phyloP scores from a whole-genome alignment of 2,329 filamentous ascomycete species.

The Monilinia fructigena region DNA sequence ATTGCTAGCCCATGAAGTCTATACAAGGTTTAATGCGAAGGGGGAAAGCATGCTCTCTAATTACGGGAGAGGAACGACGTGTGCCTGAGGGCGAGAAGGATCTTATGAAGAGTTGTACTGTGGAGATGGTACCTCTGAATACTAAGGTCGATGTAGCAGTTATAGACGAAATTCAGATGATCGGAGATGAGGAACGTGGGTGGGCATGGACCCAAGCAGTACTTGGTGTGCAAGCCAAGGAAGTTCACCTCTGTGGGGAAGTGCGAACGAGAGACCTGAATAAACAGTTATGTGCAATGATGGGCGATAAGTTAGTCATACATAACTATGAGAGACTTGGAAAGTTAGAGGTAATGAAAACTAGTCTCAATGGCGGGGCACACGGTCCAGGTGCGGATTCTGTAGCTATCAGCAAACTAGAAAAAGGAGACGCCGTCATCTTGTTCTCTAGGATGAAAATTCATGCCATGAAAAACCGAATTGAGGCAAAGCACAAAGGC shows the following conservation, averaged over 20 bases:
- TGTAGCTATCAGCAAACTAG: neutral
- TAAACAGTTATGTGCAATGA: constrained; percentile 69
- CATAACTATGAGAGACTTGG: constrained; percentile 84
- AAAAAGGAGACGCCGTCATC: constrained; percentile 90
- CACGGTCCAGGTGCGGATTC: constrained; percentile 52
- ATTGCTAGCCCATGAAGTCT: constrained; percentile 91
- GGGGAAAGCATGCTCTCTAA: constrained; percentile 73
- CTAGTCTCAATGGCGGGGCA: constrained; percentile 44
- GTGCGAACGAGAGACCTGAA: constrained; percentile 78
- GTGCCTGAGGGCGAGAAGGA: constrained; percentile 58
- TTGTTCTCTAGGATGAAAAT: constrained; percentile 80
- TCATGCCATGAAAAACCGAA: constrained; percentile 73
- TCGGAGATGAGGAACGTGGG: constrained; percentile 73
- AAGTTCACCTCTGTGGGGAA: constrained; percentile 93
- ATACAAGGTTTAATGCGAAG: constrained; percentile 76
- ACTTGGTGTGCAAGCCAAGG: constrained; percentile 79
- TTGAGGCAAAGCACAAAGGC: constrained; percentile 69
- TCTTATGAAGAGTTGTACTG: constrained; percentile 79
- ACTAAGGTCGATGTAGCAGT: constrained; percentile 75
- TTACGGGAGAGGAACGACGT: constrained; percentile 89
- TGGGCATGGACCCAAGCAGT: constrained; percentile 95
- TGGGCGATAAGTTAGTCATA: constrained; percentile 79
- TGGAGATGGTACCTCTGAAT: constrained; percentile 73
- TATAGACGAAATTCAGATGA: constrained; percentile 99
- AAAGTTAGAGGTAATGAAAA: constrained; percentile 64